These are phyloP conservation scores for Ogataea nakhonphanomensis DNA, from an alignment of 805 yeast species.

Conservation along the genomic window DNA sequence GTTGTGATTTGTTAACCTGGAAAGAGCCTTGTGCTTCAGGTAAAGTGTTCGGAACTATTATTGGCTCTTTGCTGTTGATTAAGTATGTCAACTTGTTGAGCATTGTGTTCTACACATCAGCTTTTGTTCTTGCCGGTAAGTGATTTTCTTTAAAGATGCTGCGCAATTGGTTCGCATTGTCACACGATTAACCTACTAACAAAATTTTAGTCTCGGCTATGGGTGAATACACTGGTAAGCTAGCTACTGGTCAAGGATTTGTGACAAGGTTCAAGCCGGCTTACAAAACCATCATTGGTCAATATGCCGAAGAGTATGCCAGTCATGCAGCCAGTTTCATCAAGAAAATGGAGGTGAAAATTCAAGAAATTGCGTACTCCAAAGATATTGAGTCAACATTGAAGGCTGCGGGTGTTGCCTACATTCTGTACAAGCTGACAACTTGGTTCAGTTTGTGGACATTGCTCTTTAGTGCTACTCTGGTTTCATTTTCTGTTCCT, in stretches of 20 bases:
- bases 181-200: slow-evolving; percentile 11
- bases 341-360: slow-evolving; percentile 48
- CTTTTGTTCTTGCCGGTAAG: slow-evolving; percentile 46
- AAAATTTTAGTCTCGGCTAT: slow-evolving; percentile 50
- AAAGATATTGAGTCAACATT: slow-evolving; percentile 70
- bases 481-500: slow-evolving; percentile 72
- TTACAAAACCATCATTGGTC: slow-evolving; percentile 32
- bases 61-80: slow-evolving; percentile 51
- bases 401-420: slow-evolving; percentile 66
- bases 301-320: slow-evolving; percentile 28
- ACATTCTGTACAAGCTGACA: slow-evolving; percentile 65
- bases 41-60: slow-evolving; percentile 63
- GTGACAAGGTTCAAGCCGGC: slow-evolving; percentile 73
- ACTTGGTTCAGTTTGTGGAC: slow-evolving; percentile 73
- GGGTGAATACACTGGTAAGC: slow-evolving; percentile 73
- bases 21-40: slow-evolving; percentile 73
- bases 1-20: slow-evolving; percentile 59
- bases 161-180: background rate
- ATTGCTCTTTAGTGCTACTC: slow-evolving; percentile 52
- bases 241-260: slow-evolving; percentile 74
- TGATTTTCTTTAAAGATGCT: background rate
- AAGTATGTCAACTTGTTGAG: slow-evolving; percentile 63
- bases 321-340: slow-evolving; percentile 38
- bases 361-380: slow-evolving; percentile 60
- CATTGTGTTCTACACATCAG: slow-evolving; percentile 56